Percentiles rank a stretch among this genome's conserved stretches.
Evolutionary conservation across 345 rosid species (phyloP).

Genomic region (Hibiscus trionum): DNA sequence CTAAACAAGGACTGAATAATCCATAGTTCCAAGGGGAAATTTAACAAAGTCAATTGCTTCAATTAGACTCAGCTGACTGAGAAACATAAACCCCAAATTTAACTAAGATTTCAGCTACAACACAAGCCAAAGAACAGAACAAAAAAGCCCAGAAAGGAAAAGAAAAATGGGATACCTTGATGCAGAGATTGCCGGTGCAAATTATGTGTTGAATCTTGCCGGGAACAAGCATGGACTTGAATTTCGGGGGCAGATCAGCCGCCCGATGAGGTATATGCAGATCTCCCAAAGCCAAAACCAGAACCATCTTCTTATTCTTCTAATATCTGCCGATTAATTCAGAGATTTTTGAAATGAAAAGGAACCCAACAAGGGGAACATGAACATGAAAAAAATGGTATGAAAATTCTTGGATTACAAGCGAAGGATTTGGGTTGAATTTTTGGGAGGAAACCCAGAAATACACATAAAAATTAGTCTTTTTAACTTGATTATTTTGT

Average conservation of each 20-base stretch:
- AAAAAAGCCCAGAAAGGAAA: neutral
- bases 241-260: constrained; percentile 83
- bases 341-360: neutral
- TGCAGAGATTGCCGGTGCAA: constrained; percentile 87
- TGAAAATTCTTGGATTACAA: neutral
- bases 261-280: constrained; percentile 85
- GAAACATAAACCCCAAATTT: neutral
- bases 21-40: neutral
- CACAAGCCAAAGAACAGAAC: neutral
- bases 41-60: neutral
- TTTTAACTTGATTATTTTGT: neutral
- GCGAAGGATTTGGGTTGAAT: neutral
- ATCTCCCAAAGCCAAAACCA: constrained; percentile 85
- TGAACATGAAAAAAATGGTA: neutral
- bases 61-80: neutral
- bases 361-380: neutral
- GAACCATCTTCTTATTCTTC: constrained; percentile 52
- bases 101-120: neutral
- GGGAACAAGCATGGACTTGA: constrained; percentile 94
- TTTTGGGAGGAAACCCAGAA: neutral
- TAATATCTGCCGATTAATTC: neutral
- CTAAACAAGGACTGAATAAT: neutral
- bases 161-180: constrained; percentile 43
- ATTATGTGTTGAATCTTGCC: constrained; percentile 96
- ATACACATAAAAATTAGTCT: neutral